Percentiles rank a stretch among this genome's conserved stretches.
These are phyloP conservation scores for Colletotrichum sp. DNA, from an alignment of 2,329 filamentous ascomycete species.

Conservation along the genomic window DNA sequence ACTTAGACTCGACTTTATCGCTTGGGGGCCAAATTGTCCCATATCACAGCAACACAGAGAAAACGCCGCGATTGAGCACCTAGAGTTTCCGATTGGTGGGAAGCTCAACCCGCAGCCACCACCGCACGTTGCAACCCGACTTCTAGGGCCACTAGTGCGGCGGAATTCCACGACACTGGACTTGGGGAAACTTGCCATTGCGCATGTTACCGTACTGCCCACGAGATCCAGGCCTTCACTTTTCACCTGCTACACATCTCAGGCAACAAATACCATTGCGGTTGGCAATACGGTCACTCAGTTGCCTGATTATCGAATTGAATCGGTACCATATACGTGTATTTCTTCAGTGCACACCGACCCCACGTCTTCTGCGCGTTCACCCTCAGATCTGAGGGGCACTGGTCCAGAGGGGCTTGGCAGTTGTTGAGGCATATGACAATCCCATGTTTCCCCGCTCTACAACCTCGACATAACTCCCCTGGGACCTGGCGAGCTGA, in stretches of 20 bases:
- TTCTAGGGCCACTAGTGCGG: not conserved
- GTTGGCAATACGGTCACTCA: not conserved
- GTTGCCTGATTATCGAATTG: not conserved
- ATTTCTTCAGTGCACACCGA: not conserved
- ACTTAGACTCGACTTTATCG: not conserved
- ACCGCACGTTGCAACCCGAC: not conserved
- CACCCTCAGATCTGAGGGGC: not conserved
- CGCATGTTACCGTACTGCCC: not conserved
- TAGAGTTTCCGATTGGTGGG: not conserved
- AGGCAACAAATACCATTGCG: not conserved
- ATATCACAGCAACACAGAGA: not conserved
- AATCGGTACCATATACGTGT: not conserved
- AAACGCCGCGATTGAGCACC: not conserved
- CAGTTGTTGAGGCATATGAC: not conserved
- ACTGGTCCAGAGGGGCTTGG: not conserved
- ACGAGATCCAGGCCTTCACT: not conserved
- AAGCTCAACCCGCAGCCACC: not conserved
- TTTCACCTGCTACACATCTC: not conserved
- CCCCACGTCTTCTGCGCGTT: not conserved
- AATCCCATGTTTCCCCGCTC: conserved; percentile 1
- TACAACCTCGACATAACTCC: not conserved
- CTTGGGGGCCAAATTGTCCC: not conserved
- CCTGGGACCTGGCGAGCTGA: not conserved
- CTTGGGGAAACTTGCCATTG: not conserved
- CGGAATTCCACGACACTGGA: conserved; percentile 10